Evolutionary conservation across 345 rosid species (phyloP), one percentile per base, ranked within the genome.

Genomic region (Aquilaria malaccensis): DNA sequence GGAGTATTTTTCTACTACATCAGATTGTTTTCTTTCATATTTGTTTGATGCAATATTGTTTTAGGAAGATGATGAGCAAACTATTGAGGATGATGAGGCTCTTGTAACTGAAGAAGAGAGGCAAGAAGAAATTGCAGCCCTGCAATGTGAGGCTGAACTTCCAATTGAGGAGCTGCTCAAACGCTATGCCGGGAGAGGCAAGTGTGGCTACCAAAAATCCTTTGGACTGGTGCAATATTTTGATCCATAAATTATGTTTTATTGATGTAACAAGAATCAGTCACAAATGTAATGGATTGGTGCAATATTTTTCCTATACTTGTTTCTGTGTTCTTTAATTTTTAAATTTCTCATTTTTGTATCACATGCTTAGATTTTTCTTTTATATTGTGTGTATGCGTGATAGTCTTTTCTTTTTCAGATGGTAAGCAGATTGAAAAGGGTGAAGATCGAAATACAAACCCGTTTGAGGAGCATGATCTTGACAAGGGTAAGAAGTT

Each of bases 1-100:
- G 22, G 22, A 37, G 7, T 37, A 37, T 37, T 37, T 37, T 37
- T 37, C 43, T 9, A 9, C 5, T 4, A 37, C 7, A 9, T 4
- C 7, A 37, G 5, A 4, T 37, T 37, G 7, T 31, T 15, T 43
- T 15, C 32, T 30, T 47, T 53, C 51, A 29, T 58, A 22, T 22
- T 22, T 22, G 22, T 22, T 22, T 22, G 57, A 55, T 69, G 57
- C 2, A 37, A 10, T 76, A 55, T 67, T 77, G 82, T 72, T 87
- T 79, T 86, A 95, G 99, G 99, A 85, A 84, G 99, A 88, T 79
- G 85, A 95, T 84, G 95, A 95, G 83, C 88, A 76, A 60, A 95
- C 95, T 51, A 74, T 95, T 61, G 97, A 91, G 76, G 95, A 86
- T 78, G 99, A 91, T 76, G 97, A 91, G 73, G 93, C 91, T 67